phyloP scores from a whole-genome alignment of 805 yeast genomes.

The Barnettozyma californica region DNA sequence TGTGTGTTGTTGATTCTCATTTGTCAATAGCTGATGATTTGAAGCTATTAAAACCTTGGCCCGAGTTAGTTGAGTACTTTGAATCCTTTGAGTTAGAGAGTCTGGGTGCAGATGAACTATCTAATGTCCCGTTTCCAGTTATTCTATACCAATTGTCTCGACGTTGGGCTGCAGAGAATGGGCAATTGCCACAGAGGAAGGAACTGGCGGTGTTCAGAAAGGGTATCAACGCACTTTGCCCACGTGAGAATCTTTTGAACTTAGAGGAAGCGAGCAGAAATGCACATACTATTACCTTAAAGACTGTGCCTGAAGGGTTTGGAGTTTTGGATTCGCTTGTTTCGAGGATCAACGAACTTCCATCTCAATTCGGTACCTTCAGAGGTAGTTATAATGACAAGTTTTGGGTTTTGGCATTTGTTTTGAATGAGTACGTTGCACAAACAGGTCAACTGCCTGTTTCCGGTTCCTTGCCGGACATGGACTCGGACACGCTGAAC shows the following conservation, averaged over 20 bases:
- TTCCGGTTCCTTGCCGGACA: slow-evolving; percentile 77
- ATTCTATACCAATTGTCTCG: slow-evolving; percentile 31
- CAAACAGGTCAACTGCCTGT: slow-evolving; percentile 50
- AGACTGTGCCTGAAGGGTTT: not conserved
- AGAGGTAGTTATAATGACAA: slow-evolving; percentile 17
- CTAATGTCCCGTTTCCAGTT: slow-evolving; percentile 67
- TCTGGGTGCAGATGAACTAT: slow-evolving; percentile 37
- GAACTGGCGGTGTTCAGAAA: slow-evolving; percentile 39
- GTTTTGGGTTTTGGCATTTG: slow-evolving; percentile 61
- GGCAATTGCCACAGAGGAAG: slow-evolving; percentile 29
- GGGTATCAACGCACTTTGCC: slow-evolving; percentile 19
- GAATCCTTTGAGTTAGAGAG: slow-evolving; percentile 44
- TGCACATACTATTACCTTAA: slow-evolving; percentile 3
- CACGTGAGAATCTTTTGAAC: slow-evolving; percentile 23
- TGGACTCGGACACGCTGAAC: slow-evolving; percentile 69
- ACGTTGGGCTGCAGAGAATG: slow-evolving; percentile 40
- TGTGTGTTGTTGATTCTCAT: slow-evolving; percentile 65
- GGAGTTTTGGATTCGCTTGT: slow-evolving; percentile 18
- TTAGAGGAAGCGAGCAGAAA: slow-evolving; percentile 47
- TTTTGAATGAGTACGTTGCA: slow-evolving; percentile 47
- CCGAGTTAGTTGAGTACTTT: slow-evolving; percentile 47
- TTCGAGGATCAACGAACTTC: slow-evolving; percentile 15
- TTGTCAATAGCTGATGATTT: slow-evolving; percentile 58
- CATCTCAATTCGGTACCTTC: slow-evolving; percentile 8
- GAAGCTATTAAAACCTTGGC: slow-evolving; percentile 69